These are phyloP conservation scores for Diaporthe nobilis DNA, from an alignment of 2,329 filamentous ascomycete species.

Conservation along the genomic window DNA sequence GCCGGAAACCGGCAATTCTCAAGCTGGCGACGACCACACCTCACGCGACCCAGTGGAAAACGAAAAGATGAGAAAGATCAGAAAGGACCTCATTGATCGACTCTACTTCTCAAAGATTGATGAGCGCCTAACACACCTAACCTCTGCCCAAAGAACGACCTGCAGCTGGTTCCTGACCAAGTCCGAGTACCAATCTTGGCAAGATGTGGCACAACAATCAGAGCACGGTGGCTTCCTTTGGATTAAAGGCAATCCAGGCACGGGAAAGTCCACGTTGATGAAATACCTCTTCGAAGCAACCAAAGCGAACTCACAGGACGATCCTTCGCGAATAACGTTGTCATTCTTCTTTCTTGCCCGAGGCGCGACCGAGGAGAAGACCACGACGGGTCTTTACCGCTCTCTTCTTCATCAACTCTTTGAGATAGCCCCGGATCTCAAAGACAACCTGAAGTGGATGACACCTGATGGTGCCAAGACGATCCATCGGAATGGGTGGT, in stretches of 20 bases:
- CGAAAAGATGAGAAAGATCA: too few relatives aligned
- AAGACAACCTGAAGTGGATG: conserved; percentile 51
- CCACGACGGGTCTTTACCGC: conserved; percentile 63
- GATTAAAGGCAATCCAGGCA: conserved; percentile 62
- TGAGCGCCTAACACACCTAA: too few relatives aligned
- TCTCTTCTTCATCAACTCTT: conserved; percentile 64
- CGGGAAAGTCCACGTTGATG: conserved; percentile 63
- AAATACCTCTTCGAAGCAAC: conserved; percentile 52
- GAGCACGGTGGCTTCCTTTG: conserved; percentile 59
- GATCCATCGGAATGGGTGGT: not conserved
- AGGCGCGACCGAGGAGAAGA: conserved; percentile 59
- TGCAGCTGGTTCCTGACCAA: not conserved
- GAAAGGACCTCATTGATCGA: too few relatives aligned
- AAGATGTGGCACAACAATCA: not conserved
- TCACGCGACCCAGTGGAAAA: too few relatives aligned
- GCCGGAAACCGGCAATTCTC: too few relatives aligned
- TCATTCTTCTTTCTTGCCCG: conserved; percentile 66
- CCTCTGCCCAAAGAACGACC: not conserved
- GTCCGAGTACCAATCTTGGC: not conserved
- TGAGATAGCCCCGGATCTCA: conserved; percentile 45
- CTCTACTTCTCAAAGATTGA: too few relatives aligned
- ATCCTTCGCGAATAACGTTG: conserved; percentile 45
- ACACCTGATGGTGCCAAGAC: not conserved
- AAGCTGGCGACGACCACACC: too few relatives aligned
- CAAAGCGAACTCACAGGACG: conserved; percentile 31